Evolutionary conservation across 148 eudicot genomes (phyloP).

Genomic region (Gaultheria prostrata): DNA sequence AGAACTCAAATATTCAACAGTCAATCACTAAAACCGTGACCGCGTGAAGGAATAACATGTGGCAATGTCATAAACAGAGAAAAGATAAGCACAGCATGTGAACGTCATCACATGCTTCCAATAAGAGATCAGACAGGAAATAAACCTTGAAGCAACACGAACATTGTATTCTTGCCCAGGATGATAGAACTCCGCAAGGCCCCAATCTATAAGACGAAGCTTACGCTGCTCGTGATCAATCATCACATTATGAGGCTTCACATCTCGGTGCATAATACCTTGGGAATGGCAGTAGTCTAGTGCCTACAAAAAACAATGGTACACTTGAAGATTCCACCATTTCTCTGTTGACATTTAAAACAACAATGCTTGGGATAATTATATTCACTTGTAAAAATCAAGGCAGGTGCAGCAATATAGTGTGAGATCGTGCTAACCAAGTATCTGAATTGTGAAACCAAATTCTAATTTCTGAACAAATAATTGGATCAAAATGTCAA

Average conservation of each 20-base stretch:
- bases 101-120: background rate
- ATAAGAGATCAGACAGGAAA: constrained; percentile 11
- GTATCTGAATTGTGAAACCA: background rate
- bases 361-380: background rate
- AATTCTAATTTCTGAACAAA: background rate
- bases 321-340: background rate
- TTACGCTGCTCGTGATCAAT: constrained; percentile 94
- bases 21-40: background rate
- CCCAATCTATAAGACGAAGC: constrained; percentile 95
- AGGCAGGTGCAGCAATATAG: background rate
- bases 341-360: background rate
- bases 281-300: constrained; percentile 93
- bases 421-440: background rate
- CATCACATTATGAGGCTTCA: constrained; percentile 96
- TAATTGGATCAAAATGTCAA: background rate
- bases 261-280: constrained; percentile 97
- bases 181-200: constrained; percentile 90
- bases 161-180: constrained; percentile 92
- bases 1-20: background rate
- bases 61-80: background rate
- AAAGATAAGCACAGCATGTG: background rate
- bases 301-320: constrained; percentile 41
- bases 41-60: background rate
- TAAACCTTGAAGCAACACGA: constrained; percentile 95
- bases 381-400: background rate